These are phyloP conservation scores for Aegilops longissima DNA, from an alignment of 176 grass and related monocot species.

Conservation along the genomic window DNA sequence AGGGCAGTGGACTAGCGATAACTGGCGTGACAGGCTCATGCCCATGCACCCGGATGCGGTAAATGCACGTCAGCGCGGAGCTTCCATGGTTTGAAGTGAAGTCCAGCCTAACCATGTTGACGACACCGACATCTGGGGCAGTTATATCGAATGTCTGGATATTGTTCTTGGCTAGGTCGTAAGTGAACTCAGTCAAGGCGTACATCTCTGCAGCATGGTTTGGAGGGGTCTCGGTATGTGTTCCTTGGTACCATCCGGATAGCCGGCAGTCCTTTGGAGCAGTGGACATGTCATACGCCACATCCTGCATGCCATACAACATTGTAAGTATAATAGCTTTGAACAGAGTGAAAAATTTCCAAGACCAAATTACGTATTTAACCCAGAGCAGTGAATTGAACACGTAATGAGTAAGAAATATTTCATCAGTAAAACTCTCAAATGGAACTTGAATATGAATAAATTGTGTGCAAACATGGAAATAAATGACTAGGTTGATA, in stretches of 20 bases:
- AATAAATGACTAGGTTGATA: background rate
- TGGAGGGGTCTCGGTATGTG: conserved; percentile 18
- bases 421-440: background rate
- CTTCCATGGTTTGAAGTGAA: conserved; percentile 75
- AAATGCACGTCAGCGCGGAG: conserved; percentile 61
- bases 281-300: conserved; percentile 73
- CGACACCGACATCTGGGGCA: conserved; percentile 24
- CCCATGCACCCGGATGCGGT: conserved; percentile 73
- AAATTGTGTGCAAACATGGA: background rate
- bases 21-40: conserved; percentile 36
- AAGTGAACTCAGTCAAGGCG: conserved; percentile 46
- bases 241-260: conserved; percentile 57
- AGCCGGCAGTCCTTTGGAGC: conserved; percentile 63
- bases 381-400: background rate
- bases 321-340: background rate
- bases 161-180: conserved; percentile 60
- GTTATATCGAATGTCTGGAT: conserved; percentile 56
- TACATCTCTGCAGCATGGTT: conserved; percentile 25
- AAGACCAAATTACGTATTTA: conserved; percentile 1
- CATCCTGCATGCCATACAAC: conserved; percentile 41
- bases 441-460: background rate
- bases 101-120: conserved; percentile 66
- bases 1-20: background rate
- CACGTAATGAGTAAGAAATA: background rate
- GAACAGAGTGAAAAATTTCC: background rate